Base-by-base conservation (phyloP, 2,329 filamentous ascomycete species). In the Penicillium sp. region DNA sequence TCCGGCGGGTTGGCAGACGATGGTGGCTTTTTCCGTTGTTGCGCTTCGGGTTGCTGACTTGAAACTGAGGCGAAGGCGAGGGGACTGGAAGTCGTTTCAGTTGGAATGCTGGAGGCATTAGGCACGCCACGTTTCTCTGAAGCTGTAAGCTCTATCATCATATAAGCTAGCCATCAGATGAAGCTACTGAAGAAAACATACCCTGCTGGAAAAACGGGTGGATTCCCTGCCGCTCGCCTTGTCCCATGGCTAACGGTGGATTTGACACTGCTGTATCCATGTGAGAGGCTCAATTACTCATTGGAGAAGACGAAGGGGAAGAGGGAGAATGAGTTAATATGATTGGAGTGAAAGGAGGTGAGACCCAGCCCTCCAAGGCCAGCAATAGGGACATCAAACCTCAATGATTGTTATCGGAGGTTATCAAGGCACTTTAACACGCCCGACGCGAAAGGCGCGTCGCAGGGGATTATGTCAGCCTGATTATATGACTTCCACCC, bases 191-290 rank as follows among this genome's bases (percentile, higher is more conserved):
- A n/a, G 49, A 35, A 24, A 48, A 58, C 61, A 62, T 53, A 78
- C 77, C 72, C 72, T 71, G 72, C 59, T 64, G 66, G 58, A 78
- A 77, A 57, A 77, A 77, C 22, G 75, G 75, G 63, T 77, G 74
- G 54, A 77, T 67, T 49, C 68, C 68, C 49, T 68, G 73, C 62
- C 73, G 71, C 59, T 73, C 72, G 62, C 68, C 64, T 55, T 72
- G 71, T 62, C 67, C 73, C 73, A 77, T 77, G 60, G 69, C 75
- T 71, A 69, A 70, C 53, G 57, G 61, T 66, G 60, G 58, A 57
- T 60, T 65, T 54, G 57, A 64, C 60, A 59, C 53, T 45, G 57
- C 44, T 10, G 65, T 62, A 58, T 63, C 64, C 66, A 72, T 69
- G 44, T 51, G 65, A 66, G 50, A 45, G 14, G 22, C 14, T 50